phyloP scores from a whole-genome alignment of 768 basidiomycete species.

The Strobilomyces confusus region DNA sequence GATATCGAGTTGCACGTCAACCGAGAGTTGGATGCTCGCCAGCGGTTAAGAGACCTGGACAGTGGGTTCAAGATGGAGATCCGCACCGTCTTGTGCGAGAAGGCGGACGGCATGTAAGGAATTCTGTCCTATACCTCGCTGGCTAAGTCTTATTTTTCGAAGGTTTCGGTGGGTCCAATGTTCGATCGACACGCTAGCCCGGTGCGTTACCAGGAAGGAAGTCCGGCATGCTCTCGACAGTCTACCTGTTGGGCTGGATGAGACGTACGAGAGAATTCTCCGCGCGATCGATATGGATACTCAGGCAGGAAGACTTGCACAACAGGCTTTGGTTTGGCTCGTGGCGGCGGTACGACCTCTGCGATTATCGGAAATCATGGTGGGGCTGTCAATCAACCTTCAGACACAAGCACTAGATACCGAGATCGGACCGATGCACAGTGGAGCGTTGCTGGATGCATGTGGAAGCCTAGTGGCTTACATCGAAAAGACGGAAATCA shows the following conservation, averaged over 20 bases:
- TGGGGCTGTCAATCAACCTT: slow-evolving; percentile 1
- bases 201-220: neutral
- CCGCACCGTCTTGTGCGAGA: neutral
- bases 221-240: neutral
- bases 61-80: neutral
- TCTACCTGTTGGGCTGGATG: slow-evolving; percentile 1
- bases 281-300: neutral
- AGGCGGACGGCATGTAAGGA: neutral
- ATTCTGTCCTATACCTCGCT: neutral
- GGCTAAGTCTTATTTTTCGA: neutral
- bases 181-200: slow-evolving; percentile 1
- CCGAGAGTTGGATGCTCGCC: neutral
- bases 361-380: neutral
- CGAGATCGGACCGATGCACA: slow-evolving; percentile 2
- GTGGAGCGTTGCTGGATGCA: slow-evolving; percentile 1
- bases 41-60: neutral
- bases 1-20: slow-evolving; percentile 1
- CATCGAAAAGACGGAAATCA: neutral
- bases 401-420: neutral
- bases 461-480: slow-evolving; percentile 9
- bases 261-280: slow-evolving; percentile 5
- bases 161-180: neutral
- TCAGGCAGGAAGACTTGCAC: neutral
- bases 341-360: slow-evolving; percentile 3
- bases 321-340: neutral